Conservation (phyloP, 106 monocot genomes). For the Gastrodia elata region DNA sequence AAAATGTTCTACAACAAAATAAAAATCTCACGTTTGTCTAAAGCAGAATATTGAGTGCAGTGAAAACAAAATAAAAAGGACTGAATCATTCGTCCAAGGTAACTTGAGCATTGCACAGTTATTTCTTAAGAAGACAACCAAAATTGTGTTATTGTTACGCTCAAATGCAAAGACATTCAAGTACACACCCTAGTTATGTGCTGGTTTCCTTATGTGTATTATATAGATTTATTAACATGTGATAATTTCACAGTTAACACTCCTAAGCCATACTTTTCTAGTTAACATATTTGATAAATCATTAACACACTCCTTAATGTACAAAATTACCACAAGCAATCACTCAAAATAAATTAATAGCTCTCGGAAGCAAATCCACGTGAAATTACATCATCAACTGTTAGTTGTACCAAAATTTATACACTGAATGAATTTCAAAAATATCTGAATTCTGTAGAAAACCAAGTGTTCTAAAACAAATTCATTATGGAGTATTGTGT, state of each 20-base stretch:
- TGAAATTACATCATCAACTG: too few species aligned
- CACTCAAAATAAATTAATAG: too few species aligned
- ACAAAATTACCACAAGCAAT: too few species aligned
- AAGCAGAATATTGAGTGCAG: neutral
- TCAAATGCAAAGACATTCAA: neutral
- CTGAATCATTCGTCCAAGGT: neutral
- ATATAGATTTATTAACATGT: neutral
- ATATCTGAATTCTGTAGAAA: too few species aligned
- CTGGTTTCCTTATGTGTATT: neutral
- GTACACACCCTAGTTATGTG: neutral
- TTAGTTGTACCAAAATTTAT: too few species aligned
- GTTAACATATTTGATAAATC: neutral
- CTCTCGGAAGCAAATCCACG: too few species aligned
- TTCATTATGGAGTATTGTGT: too few species aligned
- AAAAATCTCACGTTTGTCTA: neutral
- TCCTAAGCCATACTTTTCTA: neutral
- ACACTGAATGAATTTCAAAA: too few species aligned
- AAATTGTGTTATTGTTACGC: neutral
- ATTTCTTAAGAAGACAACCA: neutral
- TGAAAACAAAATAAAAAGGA: neutral
- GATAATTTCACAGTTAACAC: neutral
- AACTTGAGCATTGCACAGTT: neutral
- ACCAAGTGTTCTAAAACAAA: too few species aligned
- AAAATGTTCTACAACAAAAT: neutral
- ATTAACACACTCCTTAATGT: neutral